A percentile compares a stretch with the other conserved stretches of the same genome.
Conservation (phyloP, 768 basidiomycete genomes). For the Tulasnella sp. region DNA sequence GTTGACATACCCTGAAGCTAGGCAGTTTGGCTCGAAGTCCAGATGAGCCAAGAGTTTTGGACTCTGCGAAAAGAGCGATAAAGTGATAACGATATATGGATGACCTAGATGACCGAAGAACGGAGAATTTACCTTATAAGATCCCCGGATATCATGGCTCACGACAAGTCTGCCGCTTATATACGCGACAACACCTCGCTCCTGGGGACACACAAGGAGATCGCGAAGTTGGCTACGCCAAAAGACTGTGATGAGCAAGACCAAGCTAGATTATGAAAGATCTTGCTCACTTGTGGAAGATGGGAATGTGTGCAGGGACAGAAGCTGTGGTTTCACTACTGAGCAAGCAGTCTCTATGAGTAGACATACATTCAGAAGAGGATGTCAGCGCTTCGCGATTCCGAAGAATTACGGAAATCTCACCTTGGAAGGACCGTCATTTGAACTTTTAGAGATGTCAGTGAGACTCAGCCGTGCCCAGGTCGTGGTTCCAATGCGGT, state of each 20-base stretch:
- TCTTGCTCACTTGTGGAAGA: slow-evolving; percentile 10
- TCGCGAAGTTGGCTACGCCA: slow-evolving; percentile 18
- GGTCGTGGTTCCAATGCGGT: background rate
- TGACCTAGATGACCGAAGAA: background rate
- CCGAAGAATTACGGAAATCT: background rate
- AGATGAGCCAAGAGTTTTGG: background rate
- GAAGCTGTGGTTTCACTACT: slow-evolving; percentile 7
- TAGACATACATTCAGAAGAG: background rate
- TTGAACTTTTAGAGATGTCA: background rate
- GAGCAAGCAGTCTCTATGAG: background rate
- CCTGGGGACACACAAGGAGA: slow-evolving; percentile 19
- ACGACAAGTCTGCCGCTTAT: slow-evolving; percentile 17
- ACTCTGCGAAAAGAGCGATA: background rate
- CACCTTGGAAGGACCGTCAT: background rate
- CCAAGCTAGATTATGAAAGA: background rate
- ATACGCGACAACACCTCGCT: slow-evolving; percentile 14
- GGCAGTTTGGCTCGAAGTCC: slow-evolving; percentile 21
- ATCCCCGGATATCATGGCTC: background rate
- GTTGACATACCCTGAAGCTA: slow-evolving; percentile 20
- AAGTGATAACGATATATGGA: too few species aligned
- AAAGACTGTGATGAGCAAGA: background rate
- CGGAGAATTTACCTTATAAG: background rate
- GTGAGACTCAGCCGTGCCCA: background rate
- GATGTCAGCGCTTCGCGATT: background rate
- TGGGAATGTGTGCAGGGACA: slow-evolving; percentile 3